These are phyloP conservation scores for Xylaria nigripes DNA, from an alignment of 495 filamentous ascomycete genomes.

Conservation along the genomic window DNA sequence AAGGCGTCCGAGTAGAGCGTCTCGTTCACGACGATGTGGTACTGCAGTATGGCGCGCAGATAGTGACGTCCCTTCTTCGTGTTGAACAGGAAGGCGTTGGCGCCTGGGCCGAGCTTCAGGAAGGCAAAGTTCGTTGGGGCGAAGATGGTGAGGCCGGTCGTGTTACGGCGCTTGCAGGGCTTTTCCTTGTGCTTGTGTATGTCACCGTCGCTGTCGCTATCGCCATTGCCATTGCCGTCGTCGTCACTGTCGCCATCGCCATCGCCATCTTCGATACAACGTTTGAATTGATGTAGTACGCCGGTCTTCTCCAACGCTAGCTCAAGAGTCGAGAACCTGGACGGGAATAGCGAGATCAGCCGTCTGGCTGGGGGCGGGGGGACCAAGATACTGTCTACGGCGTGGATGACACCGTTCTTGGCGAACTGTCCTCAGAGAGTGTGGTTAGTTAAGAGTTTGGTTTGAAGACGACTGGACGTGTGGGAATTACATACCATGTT, in stretches of 20 bases:
- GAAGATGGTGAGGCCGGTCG: slow-evolving; percentile 55
- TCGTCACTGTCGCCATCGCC: slow-evolving; percentile 8
- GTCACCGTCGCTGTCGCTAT: too few species aligned
- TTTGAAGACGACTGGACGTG: neutral
- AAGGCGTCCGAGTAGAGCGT: slow-evolving; percentile 78
- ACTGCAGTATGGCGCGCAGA: slow-evolving; percentile 64
- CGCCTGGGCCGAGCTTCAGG: slow-evolving; percentile 54
- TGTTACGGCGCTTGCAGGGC: slow-evolving; percentile 16
- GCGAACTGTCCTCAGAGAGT: slow-evolving; percentile 8
- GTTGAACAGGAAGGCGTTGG: slow-evolving; percentile 71
- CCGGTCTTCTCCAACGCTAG: slow-evolving; percentile 64
- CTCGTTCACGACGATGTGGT: slow-evolving; percentile 65
- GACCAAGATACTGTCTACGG: slow-evolving; percentile 59
- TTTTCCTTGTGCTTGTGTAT: too few species aligned
- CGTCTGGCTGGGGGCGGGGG: slow-evolving; percentile 56
- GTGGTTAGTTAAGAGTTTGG: neutral
- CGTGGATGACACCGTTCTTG: slow-evolving; percentile 76
- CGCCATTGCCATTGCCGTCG: neutral
- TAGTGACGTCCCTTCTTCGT: slow-evolving; percentile 57
- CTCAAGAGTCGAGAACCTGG: slow-evolving; percentile 66
- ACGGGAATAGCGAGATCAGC: slow-evolving; percentile 59
- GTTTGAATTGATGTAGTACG: slow-evolving; percentile 41
- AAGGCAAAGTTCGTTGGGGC: slow-evolving; percentile 72
- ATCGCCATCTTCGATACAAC: too few species aligned
- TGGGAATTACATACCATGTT: slow-evolving; percentile 48